A percentile compares a stretch with the other conserved stretches of the same genome.
These are phyloP conservation scores for Venturia effusa DNA, from an alignment of 2,329 filamentous ascomycete species.

Conservation along the genomic window DNA sequence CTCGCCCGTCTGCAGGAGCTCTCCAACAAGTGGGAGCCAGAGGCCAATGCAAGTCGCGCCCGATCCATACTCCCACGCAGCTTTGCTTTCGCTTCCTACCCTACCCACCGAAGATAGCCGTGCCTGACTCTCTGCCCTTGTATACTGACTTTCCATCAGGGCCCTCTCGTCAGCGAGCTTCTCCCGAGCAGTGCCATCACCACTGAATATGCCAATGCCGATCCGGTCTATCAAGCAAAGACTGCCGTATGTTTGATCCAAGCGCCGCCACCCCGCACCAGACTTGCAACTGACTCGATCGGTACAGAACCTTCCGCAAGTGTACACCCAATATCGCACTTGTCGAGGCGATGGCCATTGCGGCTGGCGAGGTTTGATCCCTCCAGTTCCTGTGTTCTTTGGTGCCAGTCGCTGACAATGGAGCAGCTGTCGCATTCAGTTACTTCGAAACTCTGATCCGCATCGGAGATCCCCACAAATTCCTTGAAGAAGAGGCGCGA, in stretches of 20 bases:
- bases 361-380: slow-evolving; percentile 74
- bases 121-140: not conserved
- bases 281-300: slow-evolving; percentile 8
- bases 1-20: slow-evolving; percentile 51
- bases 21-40: slow-evolving; percentile 49
- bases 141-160: slow-evolving; percentile 40
- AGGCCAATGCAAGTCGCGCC: slow-evolving; percentile 39
- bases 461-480: slow-evolving; percentile 50
- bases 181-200: slow-evolving; percentile 67
- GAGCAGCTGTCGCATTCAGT: slow-evolving; percentile 73
- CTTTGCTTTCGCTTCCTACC: slow-evolving; percentile 3
- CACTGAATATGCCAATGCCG: slow-evolving; percentile 78
- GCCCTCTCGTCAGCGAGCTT: slow-evolving; percentile 70
- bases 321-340: slow-evolving; percentile 78
- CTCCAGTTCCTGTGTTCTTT: not conserved
- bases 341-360: slow-evolving; percentile 92
- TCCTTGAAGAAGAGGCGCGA: slow-evolving; percentile 61
- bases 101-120: not conserved
- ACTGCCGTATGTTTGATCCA: slow-evolving; percentile 54
- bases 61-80: not conserved
- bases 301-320: slow-evolving; percentile 61
- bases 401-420: not conserved
- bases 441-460: slow-evolving; percentile 82
- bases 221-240: slow-evolving; percentile 75
- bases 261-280: not conserved